Conservation (phyloP, 768 basidiomycete species). For the Russula griseocarnosa region DNA sequence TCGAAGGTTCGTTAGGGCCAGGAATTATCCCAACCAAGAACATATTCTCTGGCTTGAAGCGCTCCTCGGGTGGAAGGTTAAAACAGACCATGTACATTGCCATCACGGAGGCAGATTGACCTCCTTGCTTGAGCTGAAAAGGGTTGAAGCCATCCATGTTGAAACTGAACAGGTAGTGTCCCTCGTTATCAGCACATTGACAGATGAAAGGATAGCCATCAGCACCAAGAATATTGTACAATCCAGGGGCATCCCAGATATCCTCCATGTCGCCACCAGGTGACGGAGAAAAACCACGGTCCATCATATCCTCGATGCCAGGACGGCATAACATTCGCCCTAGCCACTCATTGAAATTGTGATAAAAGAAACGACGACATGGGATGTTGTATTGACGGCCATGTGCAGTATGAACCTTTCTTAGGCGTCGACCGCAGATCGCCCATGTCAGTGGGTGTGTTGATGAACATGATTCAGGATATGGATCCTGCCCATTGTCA, state of each 20-base stretch:
- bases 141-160: slow-evolving; percentile 40
- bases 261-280: not conserved
- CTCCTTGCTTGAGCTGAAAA: slow-evolving; percentile 33
- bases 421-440: no score
- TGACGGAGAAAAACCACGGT: not conserved
- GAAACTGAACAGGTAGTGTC: slow-evolving; percentile 34
- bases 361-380: slow-evolving; percentile 4
- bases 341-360: slow-evolving; percentile 17
- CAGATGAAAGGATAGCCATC: no score
- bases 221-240: not conserved
- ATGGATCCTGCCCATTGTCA: no score
- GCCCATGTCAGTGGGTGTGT: no score
- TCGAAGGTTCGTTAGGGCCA: slow-evolving; percentile 39
- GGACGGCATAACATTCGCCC: slow-evolving; percentile 7
- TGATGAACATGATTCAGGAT: no score
- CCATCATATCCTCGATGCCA: slow-evolving; percentile 12
- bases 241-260: slow-evolving; percentile 16
- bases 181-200: slow-evolving; percentile 9
- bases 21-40: slow-evolving; percentile 43
- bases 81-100: slow-evolving; percentile 36
- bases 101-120: slow-evolving; percentile 31
- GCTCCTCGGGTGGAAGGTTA: slow-evolving; percentile 37
- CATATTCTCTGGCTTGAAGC: slow-evolving; percentile 41
- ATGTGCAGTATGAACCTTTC: no score
- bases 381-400: no score